phyloP scores from a whole-genome alignment of 345 rosid species.

The Hibiscus syriacus region DNA sequence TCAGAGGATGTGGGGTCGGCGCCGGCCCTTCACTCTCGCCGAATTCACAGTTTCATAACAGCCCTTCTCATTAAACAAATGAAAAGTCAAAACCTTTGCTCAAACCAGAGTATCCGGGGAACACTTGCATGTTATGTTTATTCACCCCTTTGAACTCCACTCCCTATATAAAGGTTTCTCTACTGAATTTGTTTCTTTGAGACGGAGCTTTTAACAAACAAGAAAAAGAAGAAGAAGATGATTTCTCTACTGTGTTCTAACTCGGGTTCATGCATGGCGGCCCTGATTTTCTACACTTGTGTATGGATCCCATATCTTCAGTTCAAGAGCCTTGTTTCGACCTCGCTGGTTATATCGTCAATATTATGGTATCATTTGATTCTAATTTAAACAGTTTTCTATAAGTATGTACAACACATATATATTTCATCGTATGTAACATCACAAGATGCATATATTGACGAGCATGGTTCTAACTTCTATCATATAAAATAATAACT shows the following conservation, averaged over 20 bases:
- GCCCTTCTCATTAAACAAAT: not conserved
- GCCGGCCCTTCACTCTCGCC: conserved; percentile 47
- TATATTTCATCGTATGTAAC: too few relatives aligned
- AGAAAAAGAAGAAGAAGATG: conserved; percentile 42
- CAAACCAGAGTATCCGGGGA: not conserved
- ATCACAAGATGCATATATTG: too few relatives aligned
- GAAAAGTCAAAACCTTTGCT: conserved; percentile 4
- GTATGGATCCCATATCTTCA: conserved; percentile 41
- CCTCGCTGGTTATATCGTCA: conserved; percentile 3
- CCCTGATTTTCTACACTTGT: conserved; percentile 47
- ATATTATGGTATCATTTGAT: too few relatives aligned
- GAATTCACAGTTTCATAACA: conserved; percentile 17
- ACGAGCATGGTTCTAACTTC: too few relatives aligned
- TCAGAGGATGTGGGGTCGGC: conserved; percentile 41
- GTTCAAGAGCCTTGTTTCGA: conserved; percentile 20
- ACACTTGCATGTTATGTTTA: not conserved
- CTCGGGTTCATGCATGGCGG: conserved; percentile 38
- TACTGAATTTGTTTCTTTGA: not conserved
- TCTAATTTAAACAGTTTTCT: too few relatives aligned
- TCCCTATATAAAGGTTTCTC: conserved; percentile 2
- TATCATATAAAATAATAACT: too few relatives aligned
- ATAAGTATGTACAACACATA: too few relatives aligned
- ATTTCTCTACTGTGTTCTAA: conserved; percentile 34
- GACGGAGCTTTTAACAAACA: not conserved
- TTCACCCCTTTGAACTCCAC: too few relatives aligned